These are phyloP conservation scores for Fagopyrum homotropicum DNA, from an alignment of 148 eudicot species.

Conservation along the genomic window DNA sequence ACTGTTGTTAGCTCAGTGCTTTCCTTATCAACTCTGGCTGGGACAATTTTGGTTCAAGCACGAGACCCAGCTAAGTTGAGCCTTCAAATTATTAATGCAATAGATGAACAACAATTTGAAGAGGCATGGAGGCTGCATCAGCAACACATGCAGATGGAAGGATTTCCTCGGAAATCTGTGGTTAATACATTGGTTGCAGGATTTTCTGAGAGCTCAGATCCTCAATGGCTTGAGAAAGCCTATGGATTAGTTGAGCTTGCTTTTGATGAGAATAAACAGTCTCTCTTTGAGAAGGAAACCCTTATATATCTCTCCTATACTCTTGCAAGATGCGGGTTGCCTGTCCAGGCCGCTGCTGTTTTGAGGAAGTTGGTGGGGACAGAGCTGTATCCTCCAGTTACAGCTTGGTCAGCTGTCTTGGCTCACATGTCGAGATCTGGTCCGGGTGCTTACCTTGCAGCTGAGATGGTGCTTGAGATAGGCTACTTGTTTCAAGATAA, in stretches of 20 bases:
- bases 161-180: constrained; percentile 76
- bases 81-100: constrained; percentile 53
- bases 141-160: constrained; percentile 79
- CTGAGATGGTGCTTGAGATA: constrained; percentile 83
- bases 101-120: constrained; percentile 44
- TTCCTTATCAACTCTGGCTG: constrained; percentile 38
- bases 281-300: constrained; percentile 55
- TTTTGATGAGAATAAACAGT: constrained; percentile 59
- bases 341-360: constrained; percentile 58
- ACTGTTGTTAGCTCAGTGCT: constrained; percentile 11
- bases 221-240: constrained; percentile 54
- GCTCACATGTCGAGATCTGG: constrained; percentile 63
- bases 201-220: constrained; percentile 52
- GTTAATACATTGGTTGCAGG: constrained; percentile 46
- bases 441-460: constrained; percentile 76
- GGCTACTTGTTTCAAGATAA: constrained; percentile 84
- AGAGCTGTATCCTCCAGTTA: constrained; percentile 60
- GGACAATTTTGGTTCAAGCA: constrained; percentile 70
- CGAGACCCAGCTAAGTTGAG: constrained; percentile 67
- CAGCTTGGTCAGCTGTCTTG: constrained; percentile 67
- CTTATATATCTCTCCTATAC: constrained; percentile 61
- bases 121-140: constrained; percentile 73
- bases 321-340: constrained; percentile 54
- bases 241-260: constrained; percentile 66
- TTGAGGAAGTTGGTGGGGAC: constrained; percentile 68